Evolutionary conservation across 495 filamentous ascomycete genomes (phyloP).

Genomic region (Lichenothelia convexa): DNA sequence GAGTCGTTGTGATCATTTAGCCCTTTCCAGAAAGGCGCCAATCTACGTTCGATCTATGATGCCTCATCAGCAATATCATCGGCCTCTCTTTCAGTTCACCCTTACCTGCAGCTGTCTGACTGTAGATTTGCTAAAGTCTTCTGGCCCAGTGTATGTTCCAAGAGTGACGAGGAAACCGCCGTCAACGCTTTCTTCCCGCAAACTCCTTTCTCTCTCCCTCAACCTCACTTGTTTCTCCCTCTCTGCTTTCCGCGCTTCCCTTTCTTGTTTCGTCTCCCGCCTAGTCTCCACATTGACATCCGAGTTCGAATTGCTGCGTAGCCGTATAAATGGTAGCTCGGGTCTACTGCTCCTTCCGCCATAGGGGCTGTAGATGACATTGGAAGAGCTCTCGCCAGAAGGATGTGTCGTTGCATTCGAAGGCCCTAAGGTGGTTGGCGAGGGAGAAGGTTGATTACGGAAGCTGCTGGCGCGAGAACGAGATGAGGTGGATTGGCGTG

Average conservation of each 20-base stretch:
- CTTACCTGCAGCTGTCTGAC: constrained; percentile 85
- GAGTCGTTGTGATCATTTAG: constrained; percentile 72
- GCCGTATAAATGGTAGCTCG: constrained; percentile 19
- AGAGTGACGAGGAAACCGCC: constrained; percentile 89
- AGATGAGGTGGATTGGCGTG: constrained; percentile 11
- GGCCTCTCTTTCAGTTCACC: not conserved
- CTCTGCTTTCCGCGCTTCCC: constrained; percentile 70
- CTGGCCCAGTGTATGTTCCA: constrained; percentile 75
- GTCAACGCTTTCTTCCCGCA: constrained; percentile 84
- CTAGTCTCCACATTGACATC: constrained; percentile 15
- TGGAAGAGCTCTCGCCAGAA: constrained; percentile 7
- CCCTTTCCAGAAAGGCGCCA: constrained; percentile 92
- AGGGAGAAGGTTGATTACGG: no score
- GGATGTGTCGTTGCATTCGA: constrained; percentile 7
- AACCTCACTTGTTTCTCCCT: constrained; percentile 53
- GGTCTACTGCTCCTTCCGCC: constrained; percentile 17
- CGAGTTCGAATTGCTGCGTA: constrained; percentile 14
- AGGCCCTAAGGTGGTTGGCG: constrained; percentile 7
- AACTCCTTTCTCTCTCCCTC: constrained; percentile 79
- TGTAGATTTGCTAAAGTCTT: constrained; percentile 81
- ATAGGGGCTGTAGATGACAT: constrained; percentile 13
- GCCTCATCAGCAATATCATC: constrained; percentile 1
- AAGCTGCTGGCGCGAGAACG: constrained; percentile 8
- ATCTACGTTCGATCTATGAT: constrained; percentile 64
- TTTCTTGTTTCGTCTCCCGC: constrained; percentile 72